Base-by-base conservation (phyloP, 2,329 filamentous ascomycete genomes). In the Botryotinia calthae region DNA sequence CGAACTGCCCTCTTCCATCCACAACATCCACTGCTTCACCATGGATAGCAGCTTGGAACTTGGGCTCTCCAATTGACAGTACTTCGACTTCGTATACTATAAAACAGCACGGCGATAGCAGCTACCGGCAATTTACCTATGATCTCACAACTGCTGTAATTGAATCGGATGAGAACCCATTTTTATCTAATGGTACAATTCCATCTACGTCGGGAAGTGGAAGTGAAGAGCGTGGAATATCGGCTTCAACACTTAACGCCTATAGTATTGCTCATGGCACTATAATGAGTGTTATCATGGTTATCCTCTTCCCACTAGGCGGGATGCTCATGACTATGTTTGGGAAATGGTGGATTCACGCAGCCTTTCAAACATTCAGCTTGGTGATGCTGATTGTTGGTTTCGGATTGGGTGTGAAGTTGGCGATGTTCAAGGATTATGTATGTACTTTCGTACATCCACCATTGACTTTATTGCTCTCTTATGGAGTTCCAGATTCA, bases 311-410 rank as follows among this genome's bases (percentile, higher is more conserved):
- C 75, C 90, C 90, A 1, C 75, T 90, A 4, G 89, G 89, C 4
- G 84, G 89, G 20, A 82, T 88, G 5, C 79, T 89, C 59, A 90
- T 91, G 86, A 87, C 88, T 7, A 74, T 90, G 9, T 74, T 89
- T 12, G 85, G 87, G 58, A 87, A 84, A 66, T 73, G 79, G 10
- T 79, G 77, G 58, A 75, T 88, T n/a, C 89, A 92, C 78, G 87
- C 84, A 14, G 81, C 81, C 14, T 86, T 87, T 82, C 90, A 92
- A 79, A 75, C 83, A 7, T 72, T 89, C 25, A 83, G 84, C 64
- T 87, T 89, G 79, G 73, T 87, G 25, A 81, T 85, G 59, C 89
- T 91, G 85, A 89, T 89, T 84, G 85, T 82, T n/a, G 88, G 86
- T 25, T 88, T 91, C 72, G 88, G 82, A 9, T 76, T 90, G n/a